Conservation (phyloP, 78 protist species). For the Tieghemostelium lacteum region DNA sequence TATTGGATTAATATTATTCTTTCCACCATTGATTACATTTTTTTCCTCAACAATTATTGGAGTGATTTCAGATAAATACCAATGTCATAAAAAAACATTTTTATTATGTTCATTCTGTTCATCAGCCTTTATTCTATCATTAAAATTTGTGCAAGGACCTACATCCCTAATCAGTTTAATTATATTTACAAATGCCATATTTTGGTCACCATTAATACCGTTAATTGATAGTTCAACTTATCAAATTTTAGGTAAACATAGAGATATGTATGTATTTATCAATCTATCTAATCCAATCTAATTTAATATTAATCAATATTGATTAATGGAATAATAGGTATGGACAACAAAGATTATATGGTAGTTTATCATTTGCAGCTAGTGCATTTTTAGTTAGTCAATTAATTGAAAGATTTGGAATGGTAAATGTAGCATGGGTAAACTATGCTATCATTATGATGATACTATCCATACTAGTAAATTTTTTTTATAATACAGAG, state of each 20-base stretch:
- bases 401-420: not conserved
- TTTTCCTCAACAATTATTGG: constrained; percentile 11
- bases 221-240: constrained; percentile 38
- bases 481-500: not conserved
- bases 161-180: not conserved
- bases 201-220: constrained; percentile 65
- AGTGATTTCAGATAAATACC: constrained; percentile 9
- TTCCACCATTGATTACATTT: constrained; percentile 55
- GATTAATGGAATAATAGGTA: not conserved
- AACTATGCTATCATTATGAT: constrained; percentile 17
- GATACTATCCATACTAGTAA: not conserved
- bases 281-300: not conserved
- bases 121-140: not conserved
- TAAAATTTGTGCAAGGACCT: not conserved
- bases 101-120: not conserved
- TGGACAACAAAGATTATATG: constrained; percentile 43
- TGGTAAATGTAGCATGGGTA: constrained; percentile 4
- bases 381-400: constrained; percentile 22
- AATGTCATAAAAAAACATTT: constrained; percentile 16
- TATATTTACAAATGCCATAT: constrained; percentile 14
- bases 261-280: not conserved
- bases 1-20: constrained; percentile 12
- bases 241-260: constrained; percentile 13
- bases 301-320: too few relatives aligned
- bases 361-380: constrained; percentile 41